Conservation (phyloP, 2,329 filamentous ascomycete species). For the Trichoderma sp. region DNA sequence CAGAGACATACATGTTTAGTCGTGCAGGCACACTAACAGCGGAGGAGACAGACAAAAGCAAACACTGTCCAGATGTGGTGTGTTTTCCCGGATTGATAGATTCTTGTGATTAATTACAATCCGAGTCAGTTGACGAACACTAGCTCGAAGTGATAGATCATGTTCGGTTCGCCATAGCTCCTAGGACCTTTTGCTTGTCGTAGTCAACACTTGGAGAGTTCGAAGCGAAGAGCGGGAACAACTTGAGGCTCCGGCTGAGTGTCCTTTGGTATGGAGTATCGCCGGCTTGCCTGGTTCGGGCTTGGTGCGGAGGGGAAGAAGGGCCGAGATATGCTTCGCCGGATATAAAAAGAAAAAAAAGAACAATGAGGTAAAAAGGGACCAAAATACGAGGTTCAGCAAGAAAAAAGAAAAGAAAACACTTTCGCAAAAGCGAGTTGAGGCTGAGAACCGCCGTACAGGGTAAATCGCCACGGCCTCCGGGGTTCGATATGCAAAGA, state of each 20-base stretch:
- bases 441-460: background rate
- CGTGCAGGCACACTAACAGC: background rate
- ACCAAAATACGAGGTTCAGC: background rate
- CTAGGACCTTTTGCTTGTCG: background rate
- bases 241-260: background rate
- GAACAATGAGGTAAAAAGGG: background rate
- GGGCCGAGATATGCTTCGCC: background rate
- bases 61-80: background rate
- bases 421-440: background rate
- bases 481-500: background rate
- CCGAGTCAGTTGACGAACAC: background rate
- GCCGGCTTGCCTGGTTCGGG: background rate
- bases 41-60: background rate
- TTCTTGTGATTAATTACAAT: background rate
- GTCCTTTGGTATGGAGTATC: background rate
- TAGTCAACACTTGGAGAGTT: background rate
- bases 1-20: background rate
- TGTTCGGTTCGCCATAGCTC: background rate
- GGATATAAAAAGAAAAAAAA: background rate
- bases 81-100: background rate
- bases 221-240: background rate
- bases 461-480: background rate
- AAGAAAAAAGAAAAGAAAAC: background rate
- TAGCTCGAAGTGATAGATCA: conserved; percentile 2
- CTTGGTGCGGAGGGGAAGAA: background rate